These are phyloP conservation scores for Solanum boliviense DNA, from an alignment of 257 asterid species.

Conservation along the genomic window DNA sequence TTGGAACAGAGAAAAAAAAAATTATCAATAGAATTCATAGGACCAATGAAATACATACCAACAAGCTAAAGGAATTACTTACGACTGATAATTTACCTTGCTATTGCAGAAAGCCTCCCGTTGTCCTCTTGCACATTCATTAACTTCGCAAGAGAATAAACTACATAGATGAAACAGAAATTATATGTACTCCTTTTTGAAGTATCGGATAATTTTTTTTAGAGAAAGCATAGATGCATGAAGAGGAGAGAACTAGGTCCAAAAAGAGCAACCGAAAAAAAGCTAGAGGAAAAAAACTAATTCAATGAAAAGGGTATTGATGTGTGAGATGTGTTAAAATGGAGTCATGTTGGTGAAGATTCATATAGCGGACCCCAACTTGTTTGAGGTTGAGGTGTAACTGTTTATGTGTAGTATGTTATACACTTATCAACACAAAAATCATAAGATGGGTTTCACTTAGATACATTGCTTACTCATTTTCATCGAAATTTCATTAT, in stretches of 20 bases:
- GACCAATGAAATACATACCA: not conserved
- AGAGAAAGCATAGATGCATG: not conserved
- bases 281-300: not conserved
- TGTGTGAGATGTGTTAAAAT: not conserved
- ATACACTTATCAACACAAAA: not conserved
- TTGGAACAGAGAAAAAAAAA: not conserved
- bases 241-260: not conserved
- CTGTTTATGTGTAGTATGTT: not conserved
- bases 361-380: not conserved
- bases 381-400: not conserved
- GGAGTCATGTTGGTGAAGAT: not conserved
- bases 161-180: slow-evolving; percentile 23
- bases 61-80: not conserved
- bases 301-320: not conserved
- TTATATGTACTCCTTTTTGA: not conserved
- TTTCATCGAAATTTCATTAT: not conserved
- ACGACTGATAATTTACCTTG: slow-evolving; percentile 38
- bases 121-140: slow-evolving; percentile 96
- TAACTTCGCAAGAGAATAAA: slow-evolving; percentile 82
- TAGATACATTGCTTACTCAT: not conserved
- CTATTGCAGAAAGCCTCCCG: slow-evolving; percentile 79
- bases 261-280: not conserved
- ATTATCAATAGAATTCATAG: not conserved
- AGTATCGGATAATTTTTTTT: not conserved
- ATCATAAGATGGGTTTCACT: not conserved